Evolutionary conservation across 306 rosid genomes (phyloP).

Genomic region (Vigna reflexopilosa): DNA sequence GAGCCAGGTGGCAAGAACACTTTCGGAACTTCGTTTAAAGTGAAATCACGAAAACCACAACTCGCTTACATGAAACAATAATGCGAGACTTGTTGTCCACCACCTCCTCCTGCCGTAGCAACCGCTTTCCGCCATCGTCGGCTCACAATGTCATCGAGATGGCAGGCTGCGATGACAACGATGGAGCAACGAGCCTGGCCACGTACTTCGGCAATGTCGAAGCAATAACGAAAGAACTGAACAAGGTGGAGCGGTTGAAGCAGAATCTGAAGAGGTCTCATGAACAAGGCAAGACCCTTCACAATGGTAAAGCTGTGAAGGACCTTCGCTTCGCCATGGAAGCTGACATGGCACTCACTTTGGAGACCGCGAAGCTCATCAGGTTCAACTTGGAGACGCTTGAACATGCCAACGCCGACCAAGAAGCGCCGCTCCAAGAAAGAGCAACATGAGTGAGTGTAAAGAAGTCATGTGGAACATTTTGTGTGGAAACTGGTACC

Average conservation of each 20-base stretch:
- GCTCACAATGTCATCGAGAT: slow-evolving; percentile 63
- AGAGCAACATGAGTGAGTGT: too few relatives aligned
- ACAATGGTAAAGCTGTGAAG: slow-evolving; percentile 74
- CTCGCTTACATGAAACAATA: neutral
- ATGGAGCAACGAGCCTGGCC: slow-evolving; percentile 46
- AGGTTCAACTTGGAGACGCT: slow-evolving; percentile 82
- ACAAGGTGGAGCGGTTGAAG: slow-evolving; percentile 64
- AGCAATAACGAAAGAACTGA: slow-evolving; percentile 72
- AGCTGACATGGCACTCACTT: slow-evolving; percentile 67
- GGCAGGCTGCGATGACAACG: slow-evolving; percentile 46
- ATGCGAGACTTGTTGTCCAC: slow-evolving; percentile 83
- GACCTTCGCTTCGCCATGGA: slow-evolving; percentile 88
- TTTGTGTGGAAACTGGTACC: too few relatives aligned
- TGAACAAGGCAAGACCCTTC: slow-evolving; percentile 83
- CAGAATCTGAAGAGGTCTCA: slow-evolving; percentile 57
- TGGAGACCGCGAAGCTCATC: slow-evolving; percentile 78
- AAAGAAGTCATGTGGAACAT: too few relatives aligned
- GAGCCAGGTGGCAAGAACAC: too few relatives aligned
- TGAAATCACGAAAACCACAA: too few relatives aligned
- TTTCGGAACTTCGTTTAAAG: too few relatives aligned
- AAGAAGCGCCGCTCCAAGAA: neutral
- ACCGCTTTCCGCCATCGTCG: slow-evolving; percentile 3
- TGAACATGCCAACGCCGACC: slow-evolving; percentile 84
- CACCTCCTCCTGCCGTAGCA: slow-evolving; percentile 69
- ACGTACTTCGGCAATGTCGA: slow-evolving; percentile 81